Percentiles rank a stretch among this genome's conserved stretches.
Conservation (phyloP, 2,329 filamentous ascomycete species). For the Monilinia fructicola region DNA sequence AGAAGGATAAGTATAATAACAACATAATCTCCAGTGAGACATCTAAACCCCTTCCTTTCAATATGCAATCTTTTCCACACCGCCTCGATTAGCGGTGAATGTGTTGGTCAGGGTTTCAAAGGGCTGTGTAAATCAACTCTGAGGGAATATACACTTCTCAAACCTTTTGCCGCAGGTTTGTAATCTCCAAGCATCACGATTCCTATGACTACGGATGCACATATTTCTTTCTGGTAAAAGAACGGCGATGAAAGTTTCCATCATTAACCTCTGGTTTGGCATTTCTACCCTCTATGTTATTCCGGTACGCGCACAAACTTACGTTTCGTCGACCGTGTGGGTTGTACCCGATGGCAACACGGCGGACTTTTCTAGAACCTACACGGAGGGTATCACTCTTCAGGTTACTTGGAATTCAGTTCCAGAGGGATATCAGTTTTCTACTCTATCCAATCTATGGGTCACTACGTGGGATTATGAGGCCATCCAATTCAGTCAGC, state of each 20-base stretch:
- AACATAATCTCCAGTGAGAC: background rate
- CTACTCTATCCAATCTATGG: slow-evolving; percentile 1
- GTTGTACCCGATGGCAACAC: slow-evolving; percentile 3
- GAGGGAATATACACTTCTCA: background rate
- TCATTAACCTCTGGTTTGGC: background rate
- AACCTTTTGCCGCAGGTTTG: background rate
- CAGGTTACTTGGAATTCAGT: background rate
- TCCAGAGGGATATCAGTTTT: background rate
- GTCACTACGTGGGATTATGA: slow-evolving; percentile 2
- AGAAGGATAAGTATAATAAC: background rate
- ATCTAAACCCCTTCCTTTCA: background rate
- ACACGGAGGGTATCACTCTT: background rate
- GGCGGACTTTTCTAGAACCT: background rate
- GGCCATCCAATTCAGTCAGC: background rate
- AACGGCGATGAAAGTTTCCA: background rate
- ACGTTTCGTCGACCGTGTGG: slow-evolving; percentile 9
- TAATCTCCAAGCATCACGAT: background rate
- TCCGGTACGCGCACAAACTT: background rate
- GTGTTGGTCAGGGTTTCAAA: background rate
- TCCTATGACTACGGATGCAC: background rate
- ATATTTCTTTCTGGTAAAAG: background rate
- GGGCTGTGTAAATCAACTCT: background rate
- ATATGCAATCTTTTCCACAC: background rate
- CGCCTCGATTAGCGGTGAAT: background rate
- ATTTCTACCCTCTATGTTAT: background rate